These are phyloP conservation scores for Salix udensis DNA, from an alignment of 345 rosid species.

Conservation along the genomic window DNA sequence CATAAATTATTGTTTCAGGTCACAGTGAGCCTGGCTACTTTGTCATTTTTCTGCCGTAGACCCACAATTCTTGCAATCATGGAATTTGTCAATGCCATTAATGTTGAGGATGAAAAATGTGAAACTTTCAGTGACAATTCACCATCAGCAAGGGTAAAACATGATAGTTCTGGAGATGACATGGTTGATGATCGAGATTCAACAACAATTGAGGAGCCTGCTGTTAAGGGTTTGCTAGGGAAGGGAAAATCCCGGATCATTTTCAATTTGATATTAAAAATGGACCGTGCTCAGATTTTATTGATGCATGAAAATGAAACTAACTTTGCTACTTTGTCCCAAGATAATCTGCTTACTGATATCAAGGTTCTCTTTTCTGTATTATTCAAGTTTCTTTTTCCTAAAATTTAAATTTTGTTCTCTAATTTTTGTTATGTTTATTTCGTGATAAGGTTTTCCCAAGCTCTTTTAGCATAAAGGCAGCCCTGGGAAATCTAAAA, in stretches of 20 bases:
- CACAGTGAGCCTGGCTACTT: constrained; percentile 68
- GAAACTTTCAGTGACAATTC: constrained; percentile 60
- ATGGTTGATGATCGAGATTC: constrained; percentile 35
- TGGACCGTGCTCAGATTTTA: constrained; percentile 86
- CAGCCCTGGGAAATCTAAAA: constrained; percentile 84
- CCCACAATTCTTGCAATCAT: constrained; percentile 89
- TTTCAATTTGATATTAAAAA: constrained; percentile 71
- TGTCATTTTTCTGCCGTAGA: constrained; percentile 91
- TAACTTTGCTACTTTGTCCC: constrained; percentile 79
- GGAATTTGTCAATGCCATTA: constrained; percentile 80
- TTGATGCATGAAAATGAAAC: constrained; percentile 91
- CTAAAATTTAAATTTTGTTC: background rate
- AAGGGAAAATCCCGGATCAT: constrained; percentile 86
- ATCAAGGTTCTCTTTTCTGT: constrained; percentile 49
- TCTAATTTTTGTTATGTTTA: constrained; percentile 3
- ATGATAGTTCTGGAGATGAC: constrained; percentile 38
- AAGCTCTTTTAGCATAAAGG: constrained; percentile 84
- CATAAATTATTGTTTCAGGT: constrained; percentile 49
- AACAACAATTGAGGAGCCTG: constrained; percentile 42
- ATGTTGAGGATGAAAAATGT: constrained; percentile 50
- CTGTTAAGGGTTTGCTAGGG: constrained; percentile 84
- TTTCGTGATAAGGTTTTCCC: constrained; percentile 70
- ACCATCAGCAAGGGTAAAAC: constrained; percentile 39
- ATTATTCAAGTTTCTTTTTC: constrained; percentile 5
- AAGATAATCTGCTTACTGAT: constrained; percentile 80